phyloP scores from a whole-genome alignment of 2,329 filamentous ascomycete genomes.

The Zymoseptoria brevis region DNA sequence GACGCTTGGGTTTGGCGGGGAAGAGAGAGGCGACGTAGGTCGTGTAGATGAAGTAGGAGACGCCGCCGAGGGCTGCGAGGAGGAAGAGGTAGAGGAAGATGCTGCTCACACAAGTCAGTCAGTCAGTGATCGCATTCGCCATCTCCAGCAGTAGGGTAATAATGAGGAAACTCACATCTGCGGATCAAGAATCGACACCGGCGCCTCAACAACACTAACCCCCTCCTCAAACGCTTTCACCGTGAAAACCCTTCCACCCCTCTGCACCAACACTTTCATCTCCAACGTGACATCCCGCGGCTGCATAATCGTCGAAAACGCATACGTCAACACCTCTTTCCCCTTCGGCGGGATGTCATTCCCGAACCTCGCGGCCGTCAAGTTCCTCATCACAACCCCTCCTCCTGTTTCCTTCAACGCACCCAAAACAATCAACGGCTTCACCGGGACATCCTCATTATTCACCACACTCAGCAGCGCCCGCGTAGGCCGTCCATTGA shows the following conservation, averaged over 20 bases:
- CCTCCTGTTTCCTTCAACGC: slow-evolving; percentile 55
- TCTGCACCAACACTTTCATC: slow-evolving; percentile 65
- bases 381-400: slow-evolving; percentile 65
- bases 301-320: slow-evolving; percentile 83
- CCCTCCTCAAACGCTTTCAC: slow-evolving; percentile 72
- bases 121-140: too few relatives aligned
- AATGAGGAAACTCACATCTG: slow-evolving; percentile 84
- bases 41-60: slow-evolving; percentile 93
- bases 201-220: slow-evolving; percentile 80
- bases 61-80: slow-evolving; percentile 65
- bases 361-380: slow-evolving; percentile 69
- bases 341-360: slow-evolving; percentile 66
- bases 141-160: too few relatives aligned
- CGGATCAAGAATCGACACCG: slow-evolving; percentile 85
- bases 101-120: too few relatives aligned
- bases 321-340: slow-evolving; percentile 69
- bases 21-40: slow-evolving; percentile 96
- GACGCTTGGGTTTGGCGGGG: slow-evolving; percentile 61
- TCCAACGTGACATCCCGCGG: slow-evolving; percentile 79
- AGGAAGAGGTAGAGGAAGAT: slow-evolving; percentile 98
- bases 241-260: slow-evolving; percentile 64
- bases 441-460: slow-evolving; percentile 67
- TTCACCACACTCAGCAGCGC: slow-evolving; percentile 78
- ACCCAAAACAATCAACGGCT: slow-evolving; percentile 68
- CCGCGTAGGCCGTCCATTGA: slow-evolving; percentile 83